phyloP scores from a whole-genome alignment of 2,329 filamentous ascomycete species.

The Truncatella angustata region DNA sequence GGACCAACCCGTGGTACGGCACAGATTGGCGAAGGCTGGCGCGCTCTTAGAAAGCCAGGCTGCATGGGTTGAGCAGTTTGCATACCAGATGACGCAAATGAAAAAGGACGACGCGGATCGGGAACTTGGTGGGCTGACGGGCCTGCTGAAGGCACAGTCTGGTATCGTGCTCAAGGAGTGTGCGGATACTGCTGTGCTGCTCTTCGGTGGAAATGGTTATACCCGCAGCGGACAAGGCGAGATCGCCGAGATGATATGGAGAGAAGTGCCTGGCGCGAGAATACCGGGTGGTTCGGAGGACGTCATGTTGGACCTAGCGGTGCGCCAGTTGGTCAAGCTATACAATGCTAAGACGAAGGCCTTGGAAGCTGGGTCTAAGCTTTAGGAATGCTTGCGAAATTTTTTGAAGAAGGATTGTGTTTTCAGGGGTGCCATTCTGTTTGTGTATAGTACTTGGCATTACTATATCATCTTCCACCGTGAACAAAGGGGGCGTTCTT shows the following conservation, averaged over 20 bases:
- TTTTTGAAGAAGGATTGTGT: no score
- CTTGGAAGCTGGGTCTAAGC: conserved; percentile 26
- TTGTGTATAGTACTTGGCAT: no score
- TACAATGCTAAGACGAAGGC: conserved; percentile 58
- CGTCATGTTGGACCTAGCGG: conserved; percentile 67
- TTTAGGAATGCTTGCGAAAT: no score
- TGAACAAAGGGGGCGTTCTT: no score
- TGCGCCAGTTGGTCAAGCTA: conserved; percentile 69
- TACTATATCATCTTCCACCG: no score
- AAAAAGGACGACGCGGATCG: conserved; percentile 56
- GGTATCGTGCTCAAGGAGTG: conserved; percentile 72
- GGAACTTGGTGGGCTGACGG: conserved; percentile 69
- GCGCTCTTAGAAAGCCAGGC: conserved; percentile 67
- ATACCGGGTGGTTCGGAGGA: conserved; percentile 72
- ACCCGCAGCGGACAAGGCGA: conserved; percentile 70
- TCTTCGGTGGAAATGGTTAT: conserved; percentile 75
- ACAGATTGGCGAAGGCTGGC: conserved; percentile 69
- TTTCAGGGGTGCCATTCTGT: no score
- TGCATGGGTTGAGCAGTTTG: conserved; percentile 71
- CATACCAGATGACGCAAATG: conserved; percentile 65
- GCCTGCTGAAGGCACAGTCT: conserved; percentile 69
- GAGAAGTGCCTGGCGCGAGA: conserved; percentile 56
- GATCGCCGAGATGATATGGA: conserved; percentile 62
- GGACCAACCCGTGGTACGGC: conserved; percentile 72
- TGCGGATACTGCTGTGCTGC: conserved; percentile 64